Conservation (phyloP, 2,329 filamentous ascomycete species). For the Aphanoascus verrucosus region DNA sequence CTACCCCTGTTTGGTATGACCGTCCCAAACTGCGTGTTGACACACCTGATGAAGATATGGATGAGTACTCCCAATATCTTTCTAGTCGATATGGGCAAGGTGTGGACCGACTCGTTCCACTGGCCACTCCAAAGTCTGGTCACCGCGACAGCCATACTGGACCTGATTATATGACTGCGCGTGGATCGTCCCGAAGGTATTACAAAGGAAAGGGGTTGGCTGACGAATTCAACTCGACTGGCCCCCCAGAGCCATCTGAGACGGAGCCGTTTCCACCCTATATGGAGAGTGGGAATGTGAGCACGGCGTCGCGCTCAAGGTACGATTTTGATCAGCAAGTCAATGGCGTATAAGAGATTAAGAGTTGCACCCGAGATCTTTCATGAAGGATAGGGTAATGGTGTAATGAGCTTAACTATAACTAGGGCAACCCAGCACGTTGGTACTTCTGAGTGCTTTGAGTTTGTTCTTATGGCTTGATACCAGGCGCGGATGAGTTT, state of each 20-base stretch:
- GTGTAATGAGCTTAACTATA: background rate
- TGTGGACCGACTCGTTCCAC: background rate
- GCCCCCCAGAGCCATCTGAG: slow-evolving; percentile 3
- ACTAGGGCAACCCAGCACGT: no score
- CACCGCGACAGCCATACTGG: background rate
- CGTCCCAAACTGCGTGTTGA: background rate
- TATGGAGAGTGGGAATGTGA: slow-evolving; percentile 6
- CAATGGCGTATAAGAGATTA: background rate
- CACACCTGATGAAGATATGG: background rate
- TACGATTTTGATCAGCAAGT: background rate
- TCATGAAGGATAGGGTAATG: background rate
- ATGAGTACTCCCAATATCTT: background rate
- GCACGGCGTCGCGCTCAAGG: background rate
- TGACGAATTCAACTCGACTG: slow-evolving; percentile 14
- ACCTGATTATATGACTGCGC: background rate
- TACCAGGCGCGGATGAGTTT: background rate
- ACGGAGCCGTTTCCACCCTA: slow-evolving; percentile 12
- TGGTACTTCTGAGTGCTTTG: background rate
- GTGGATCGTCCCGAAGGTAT: background rate
- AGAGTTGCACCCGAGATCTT: no score
- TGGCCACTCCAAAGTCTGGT: background rate
- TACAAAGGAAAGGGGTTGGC: slow-evolving; percentile 1
- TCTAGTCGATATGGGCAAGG: background rate
- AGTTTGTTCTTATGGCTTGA: background rate
- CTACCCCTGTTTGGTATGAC: background rate